These are phyloP conservation scores for Leonotis leonurus DNA, from an alignment of 257 asterid genomes.

Conservation along the genomic window DNA sequence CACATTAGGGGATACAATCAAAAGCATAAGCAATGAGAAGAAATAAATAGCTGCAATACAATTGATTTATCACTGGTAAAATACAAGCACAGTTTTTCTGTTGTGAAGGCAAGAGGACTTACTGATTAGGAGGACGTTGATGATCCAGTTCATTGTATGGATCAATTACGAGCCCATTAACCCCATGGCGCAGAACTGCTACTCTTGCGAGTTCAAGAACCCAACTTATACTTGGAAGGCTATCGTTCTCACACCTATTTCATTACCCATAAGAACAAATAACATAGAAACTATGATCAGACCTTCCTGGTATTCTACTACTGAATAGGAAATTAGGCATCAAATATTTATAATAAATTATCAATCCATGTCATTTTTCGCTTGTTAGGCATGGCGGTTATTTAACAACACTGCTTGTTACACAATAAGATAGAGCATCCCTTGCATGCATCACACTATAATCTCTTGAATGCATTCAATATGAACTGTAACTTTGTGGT, in stretches of 20 bases:
- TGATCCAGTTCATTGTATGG: conserved; percentile 98
- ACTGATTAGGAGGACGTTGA: conserved; percentile 80
- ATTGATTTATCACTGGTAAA: not conserved
- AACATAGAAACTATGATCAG: too few relatives aligned
- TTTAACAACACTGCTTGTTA: too few relatives aligned
- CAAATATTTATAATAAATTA: too few relatives aligned
- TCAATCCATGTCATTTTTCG: too few relatives aligned
- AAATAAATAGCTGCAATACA: not conserved
- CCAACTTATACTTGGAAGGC: conserved; percentile 84
- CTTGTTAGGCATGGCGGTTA: too few relatives aligned
- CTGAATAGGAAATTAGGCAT: too few relatives aligned
- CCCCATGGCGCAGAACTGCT: conserved; percentile 89
- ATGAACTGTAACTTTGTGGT: too few relatives aligned
- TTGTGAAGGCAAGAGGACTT: conserved; percentile 32
- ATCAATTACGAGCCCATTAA: conserved; percentile 89
- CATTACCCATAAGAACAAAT: conserved; percentile 14
- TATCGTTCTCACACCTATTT: conserved; percentile 86
- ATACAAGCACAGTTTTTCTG: not conserved
- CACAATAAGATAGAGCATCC: too few relatives aligned
- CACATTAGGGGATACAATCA: not conserved
- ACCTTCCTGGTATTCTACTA: too few relatives aligned
- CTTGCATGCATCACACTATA: too few relatives aligned
- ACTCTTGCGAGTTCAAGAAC: conserved; percentile 88
- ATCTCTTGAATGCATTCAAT: too few relatives aligned
- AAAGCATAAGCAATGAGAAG: not conserved